phyloP scores from a whole-genome alignment of 768 basidiomycete genomes.

The Jaapia argillacea region DNA sequence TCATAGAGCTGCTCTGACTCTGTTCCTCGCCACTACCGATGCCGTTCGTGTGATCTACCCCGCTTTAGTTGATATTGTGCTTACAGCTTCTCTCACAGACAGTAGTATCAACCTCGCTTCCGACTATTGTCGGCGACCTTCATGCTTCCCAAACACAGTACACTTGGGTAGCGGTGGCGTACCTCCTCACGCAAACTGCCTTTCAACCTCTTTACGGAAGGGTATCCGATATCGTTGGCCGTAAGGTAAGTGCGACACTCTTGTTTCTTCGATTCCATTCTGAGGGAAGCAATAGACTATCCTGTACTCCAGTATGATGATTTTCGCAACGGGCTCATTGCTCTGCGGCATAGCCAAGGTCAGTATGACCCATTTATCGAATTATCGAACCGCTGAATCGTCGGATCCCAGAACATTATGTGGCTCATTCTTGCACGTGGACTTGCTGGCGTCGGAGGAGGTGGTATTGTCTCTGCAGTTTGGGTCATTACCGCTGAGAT shows the following conservation, averaged over 20 bases:
- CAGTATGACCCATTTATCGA: conserved; percentile 27
- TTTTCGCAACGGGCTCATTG: conserved; percentile 69
- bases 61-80: conserved; percentile 3
- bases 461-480: conserved; percentile 77
- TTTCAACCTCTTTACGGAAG: conserved; percentile 78
- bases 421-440: conserved; percentile 63
- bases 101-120: conserved; percentile 77
- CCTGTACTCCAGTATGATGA: conserved; percentile 59
- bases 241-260: conserved; percentile 43
- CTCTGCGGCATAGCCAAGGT: conserved; percentile 70
- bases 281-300: conserved; percentile 38
- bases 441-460: conserved; percentile 70
- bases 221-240: conserved; percentile 69
- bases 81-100: conserved; percentile 23
- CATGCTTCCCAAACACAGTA: conserved; percentile 62
- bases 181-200: conserved; percentile 81
- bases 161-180: conserved; percentile 80
- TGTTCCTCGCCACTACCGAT: conserved; percentile 84
- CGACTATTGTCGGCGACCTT: conserved; percentile 68
- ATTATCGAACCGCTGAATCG: conserved; percentile 4
- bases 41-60: conserved; percentile 37
- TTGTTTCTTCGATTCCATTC: conserved; percentile 3
- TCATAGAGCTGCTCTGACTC: conserved; percentile 60
- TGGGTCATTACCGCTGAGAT: conserved; percentile 86
- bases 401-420: conserved; percentile 31